Evolutionary conservation across 2,329 filamentous ascomycete genomes (phyloP), one percentile per base, ranked within the genome.

Genomic region (Alternaria arbusti): DNA sequence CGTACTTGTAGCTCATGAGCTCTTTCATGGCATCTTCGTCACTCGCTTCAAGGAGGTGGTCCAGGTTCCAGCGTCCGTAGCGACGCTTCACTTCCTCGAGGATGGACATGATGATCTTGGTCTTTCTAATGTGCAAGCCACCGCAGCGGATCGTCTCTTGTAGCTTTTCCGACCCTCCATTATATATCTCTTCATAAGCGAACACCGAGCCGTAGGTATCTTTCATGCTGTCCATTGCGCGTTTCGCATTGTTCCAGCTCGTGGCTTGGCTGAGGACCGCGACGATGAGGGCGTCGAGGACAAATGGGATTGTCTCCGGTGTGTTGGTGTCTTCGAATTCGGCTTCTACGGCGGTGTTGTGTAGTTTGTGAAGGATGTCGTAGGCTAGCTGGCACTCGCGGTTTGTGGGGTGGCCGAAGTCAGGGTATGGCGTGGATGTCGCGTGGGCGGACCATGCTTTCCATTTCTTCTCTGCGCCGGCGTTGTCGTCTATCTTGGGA

Each of bases 1-100:
- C 40, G 51, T 57, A 52, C 26, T 64, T 58, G 30, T 64, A 64
- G 7, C 52, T 58, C 44, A 64, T 23, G 8, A 64, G 51, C 57
- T 64, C 57, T 15, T 64, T 60, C 50, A 61, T 57, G 6, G 61
- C 61, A 22, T 64, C 51, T n/a, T 64, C 57, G n/a, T 64, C 25
- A 6, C 36, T 60, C 3, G 54, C 43, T 12, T 60, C 28, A 2
- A 64, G 43, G 1, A 64, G 26, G 22, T 59, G 56, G 10, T 64
- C 57, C 1, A 61, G 28, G 5, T 61, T 47, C 61, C 57, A 64
- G 13, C 28, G 49, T 2, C 57, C 46, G 25, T 64, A 57, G n/a
- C 57, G 61, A 10, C 43, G 47, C 17, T 64, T 54, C 6, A 64
- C 61, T 20, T 64, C 61, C 12, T 55, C 49, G 6, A 64, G 9